These are phyloP conservation scores for Desmodesmus armatus DNA, from an alignment of 139 green algal species.

Conservation along the genomic window DNA sequence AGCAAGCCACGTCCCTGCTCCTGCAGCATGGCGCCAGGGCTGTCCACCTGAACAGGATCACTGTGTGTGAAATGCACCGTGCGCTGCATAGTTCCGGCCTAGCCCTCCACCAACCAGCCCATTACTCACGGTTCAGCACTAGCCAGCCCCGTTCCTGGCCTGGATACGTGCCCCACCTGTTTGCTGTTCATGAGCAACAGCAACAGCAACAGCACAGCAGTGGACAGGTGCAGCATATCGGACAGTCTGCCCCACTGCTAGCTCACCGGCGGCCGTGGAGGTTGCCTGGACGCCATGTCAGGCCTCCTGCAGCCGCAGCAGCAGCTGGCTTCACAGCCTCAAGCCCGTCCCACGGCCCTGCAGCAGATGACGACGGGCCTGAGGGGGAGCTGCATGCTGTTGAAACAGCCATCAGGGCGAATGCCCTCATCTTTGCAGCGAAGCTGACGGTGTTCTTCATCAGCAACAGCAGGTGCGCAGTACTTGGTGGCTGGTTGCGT, in stretches of 20 bases:
- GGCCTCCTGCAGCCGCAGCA: slow-evolving; percentile 3
- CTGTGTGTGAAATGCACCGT: too few relatives aligned
- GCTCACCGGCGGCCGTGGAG: background rate
- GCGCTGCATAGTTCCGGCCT: too few relatives aligned
- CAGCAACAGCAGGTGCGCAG: slow-evolving; percentile 52
- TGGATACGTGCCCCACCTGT: too few relatives aligned
- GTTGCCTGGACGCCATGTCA: background rate
- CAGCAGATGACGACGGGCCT: slow-evolving; percentile 24
- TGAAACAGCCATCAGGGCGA: slow-evolving; percentile 68
- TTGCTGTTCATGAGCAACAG: background rate
- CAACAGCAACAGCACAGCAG: slow-evolving; percentile 13
- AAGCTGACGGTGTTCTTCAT: slow-evolving; percentile 71
- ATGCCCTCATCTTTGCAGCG: slow-evolving; percentile 71
- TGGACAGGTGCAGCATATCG: too few relatives aligned
- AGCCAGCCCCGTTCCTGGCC: too few relatives aligned
- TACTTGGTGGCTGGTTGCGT: too few relatives aligned
- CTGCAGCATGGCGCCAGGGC: too few relatives aligned
- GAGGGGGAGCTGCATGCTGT: slow-evolving; percentile 54
- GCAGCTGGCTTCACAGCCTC: slow-evolving; percentile 13
- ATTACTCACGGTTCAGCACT: too few relatives aligned
- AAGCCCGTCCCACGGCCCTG: background rate
- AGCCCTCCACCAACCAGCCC: too few relatives aligned
- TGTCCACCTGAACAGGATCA: too few relatives aligned
- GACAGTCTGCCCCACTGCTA: too few relatives aligned
- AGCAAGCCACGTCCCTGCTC: too few relatives aligned